Evolutionary conservation across 2,329 filamentous ascomycete genomes (phyloP), one percentile per base, ranked within the genome.

Genomic region (Colletotrichum sp.): DNA sequence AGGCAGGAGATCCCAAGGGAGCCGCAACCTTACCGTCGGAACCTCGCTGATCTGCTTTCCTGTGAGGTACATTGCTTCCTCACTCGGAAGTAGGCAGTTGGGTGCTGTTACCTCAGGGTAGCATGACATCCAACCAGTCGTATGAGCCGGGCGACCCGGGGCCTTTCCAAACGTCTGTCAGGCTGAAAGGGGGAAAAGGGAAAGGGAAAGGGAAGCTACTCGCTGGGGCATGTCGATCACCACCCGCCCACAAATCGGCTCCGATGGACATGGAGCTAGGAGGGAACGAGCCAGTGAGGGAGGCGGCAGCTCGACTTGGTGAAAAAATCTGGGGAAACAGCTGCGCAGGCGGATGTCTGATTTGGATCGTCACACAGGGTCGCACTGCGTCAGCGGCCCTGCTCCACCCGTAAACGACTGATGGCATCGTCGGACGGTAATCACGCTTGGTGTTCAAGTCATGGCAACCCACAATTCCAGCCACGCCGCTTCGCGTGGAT

Each of bases 271-370:
- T n/a, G 28, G 16, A 28, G 67, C 57, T 39, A 44, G 60, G 52
- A 44, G 49, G 66, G 32, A 49, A 67, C 13, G 36, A 21, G 24
- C 68, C 60, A 75, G 69, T 75, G 13, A 75, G 69, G 52, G 30
- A 71, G 36, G 49, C 28, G n/a, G 15, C n/a, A 52, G 26, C 24
- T 15, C 12, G 24, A 24, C n/a, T 69, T 18, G 64, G 64, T 52
- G 34, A 18, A 32, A 57, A 67, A 75, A 52, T 72, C 60, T 72
- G 72, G 72, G 69, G 72, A 75, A 72, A 34, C 34, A 39, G 36
- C 52, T 39, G 12, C 18, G 32, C 59, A 21, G 30, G 9, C 26
- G 59, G 15, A 60, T 66, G 62, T 72, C 69, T 71, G 72, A 66
- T 75, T 67, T 49, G 36, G 36, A 75, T 75, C 72, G 69, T 75